These are phyloP conservation scores for Hypomontagnella monticulosa DNA, from an alignment of 495 filamentous ascomycete genomes.

Conservation along the genomic window DNA sequence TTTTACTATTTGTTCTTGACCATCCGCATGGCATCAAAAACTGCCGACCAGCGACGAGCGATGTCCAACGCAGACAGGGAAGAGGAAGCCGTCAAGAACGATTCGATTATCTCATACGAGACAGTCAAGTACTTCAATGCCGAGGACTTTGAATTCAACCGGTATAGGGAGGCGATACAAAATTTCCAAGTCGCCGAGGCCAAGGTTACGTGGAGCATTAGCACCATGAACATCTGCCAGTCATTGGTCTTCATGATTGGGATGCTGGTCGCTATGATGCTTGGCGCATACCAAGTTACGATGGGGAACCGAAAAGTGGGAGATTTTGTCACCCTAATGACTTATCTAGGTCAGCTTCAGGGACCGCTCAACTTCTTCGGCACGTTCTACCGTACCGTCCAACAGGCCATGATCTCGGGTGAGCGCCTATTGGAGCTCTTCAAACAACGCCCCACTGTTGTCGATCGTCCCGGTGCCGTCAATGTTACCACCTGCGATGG, in stretches of 20 bases:
- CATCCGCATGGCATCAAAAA: constrained; percentile 92
- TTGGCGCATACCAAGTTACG: constrained; percentile 89
- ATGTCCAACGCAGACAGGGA: constrained; percentile 95
- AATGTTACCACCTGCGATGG: constrained; percentile 75
- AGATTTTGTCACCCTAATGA: constrained; percentile 81
- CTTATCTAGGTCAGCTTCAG: constrained; percentile 93
- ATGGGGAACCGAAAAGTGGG: constrained; percentile 75
- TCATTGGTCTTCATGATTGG: constrained; percentile 94
- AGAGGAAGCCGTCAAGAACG: constrained; percentile 97
- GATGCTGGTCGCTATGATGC: constrained; percentile 81
- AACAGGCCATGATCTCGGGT: constrained; percentile 95
- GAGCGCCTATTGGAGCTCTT: constrained; percentile 95
- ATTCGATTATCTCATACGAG: constrained; percentile 97
- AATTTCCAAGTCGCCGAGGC: constrained; percentile 90
- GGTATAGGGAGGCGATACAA: constrained; percentile 69
- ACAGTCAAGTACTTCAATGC: constrained; percentile 99
- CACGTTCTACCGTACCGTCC: constrained; percentile 95
- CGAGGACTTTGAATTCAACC: constrained; percentile 89
- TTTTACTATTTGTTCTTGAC: constrained; percentile 97
- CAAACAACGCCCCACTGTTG: constrained; percentile 85
- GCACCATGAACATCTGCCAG: constrained; percentile 92
- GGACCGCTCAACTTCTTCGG: constrained; percentile 97
- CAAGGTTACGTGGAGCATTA: constrained; percentile 85
- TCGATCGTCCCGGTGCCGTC: constrained; percentile 64
- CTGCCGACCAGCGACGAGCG: constrained; percentile 85